These are phyloP conservation scores for Tulasnella sp. DNA, from an alignment of 768 basidiomycete species.

Conservation along the genomic window DNA sequence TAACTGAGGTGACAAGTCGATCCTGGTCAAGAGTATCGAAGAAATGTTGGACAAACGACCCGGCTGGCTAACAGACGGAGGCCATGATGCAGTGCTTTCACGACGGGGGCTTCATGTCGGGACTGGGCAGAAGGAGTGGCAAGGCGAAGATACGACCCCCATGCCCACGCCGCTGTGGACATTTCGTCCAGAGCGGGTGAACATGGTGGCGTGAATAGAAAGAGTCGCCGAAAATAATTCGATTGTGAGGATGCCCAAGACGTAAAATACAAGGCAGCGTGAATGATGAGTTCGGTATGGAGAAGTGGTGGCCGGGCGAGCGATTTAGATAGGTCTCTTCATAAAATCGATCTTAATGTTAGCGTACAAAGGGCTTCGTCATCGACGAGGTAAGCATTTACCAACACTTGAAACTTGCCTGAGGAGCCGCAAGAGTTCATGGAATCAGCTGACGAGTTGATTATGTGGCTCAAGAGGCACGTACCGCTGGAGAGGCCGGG, in stretches of 20 bases:
- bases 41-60: background rate
- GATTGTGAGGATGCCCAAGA: background rate
- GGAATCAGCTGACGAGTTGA: slow-evolving; percentile 11
- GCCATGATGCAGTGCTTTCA: background rate
- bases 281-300: background rate
- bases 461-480: slow-evolving; percentile 19
- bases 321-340: slow-evolving; percentile 17
- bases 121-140: background rate
- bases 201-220: background rate
- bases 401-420: slow-evolving; percentile 79
- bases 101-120: too few relatives aligned
- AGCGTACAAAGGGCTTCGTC: slow-evolving; percentile 75
- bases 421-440: background rate
- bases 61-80: too few relatives aligned
- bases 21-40: background rate
- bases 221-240: background rate
- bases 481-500: too few relatives aligned
- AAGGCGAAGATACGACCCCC: background rate
- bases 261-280: background rate
- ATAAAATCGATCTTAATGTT: slow-evolving; percentile 69
- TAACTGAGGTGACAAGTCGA: background rate
- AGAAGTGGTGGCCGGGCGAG: background rate
- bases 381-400: slow-evolving; percentile 59
- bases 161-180: background rate
- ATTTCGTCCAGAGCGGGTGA: background rate